Conservation (phyloP, 2,329 filamentous ascomycete species). For the Aspergillus amoenus region DNA sequence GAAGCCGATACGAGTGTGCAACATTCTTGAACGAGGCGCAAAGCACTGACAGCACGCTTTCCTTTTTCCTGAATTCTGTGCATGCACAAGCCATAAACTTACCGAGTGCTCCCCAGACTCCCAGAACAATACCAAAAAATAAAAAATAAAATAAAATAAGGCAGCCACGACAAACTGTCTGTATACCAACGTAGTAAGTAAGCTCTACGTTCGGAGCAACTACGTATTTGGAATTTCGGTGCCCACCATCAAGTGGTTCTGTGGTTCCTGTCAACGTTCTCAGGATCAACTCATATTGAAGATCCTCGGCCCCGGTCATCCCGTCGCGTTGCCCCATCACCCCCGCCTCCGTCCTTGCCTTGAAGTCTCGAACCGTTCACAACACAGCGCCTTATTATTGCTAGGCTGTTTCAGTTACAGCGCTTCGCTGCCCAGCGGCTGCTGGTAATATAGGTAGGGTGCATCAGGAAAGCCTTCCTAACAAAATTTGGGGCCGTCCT, state of each 20-base stretch:
- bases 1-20: neutral
- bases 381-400: neutral
- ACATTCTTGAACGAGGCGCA: neutral
- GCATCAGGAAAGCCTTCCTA: neutral
- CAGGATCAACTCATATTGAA: neutral
- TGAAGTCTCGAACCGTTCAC: neutral
- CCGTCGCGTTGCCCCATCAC: neutral
- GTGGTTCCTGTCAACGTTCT: neutral
- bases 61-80: neutral
- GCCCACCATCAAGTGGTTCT: neutral
- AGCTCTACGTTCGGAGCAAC: no score
- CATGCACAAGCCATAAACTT: no score
- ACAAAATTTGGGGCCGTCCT: neutral
- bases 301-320: neutral
- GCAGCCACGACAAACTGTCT: no score
- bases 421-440: no score
- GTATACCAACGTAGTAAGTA: no score
- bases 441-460: no score
- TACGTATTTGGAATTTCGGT: neutral
- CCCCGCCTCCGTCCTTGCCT: neutral
- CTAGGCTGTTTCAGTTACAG: neutral
- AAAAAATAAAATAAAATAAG: no score
- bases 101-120: no score
- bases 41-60: neutral
- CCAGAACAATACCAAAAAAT: no score